Percentiles rank a stretch among this genome's conserved stretches.
These are phyloP conservation scores for Pseudogymnoascus sp. DNA, from an alignment of 2,329 filamentous ascomycete genomes.

Conservation along the genomic window DNA sequence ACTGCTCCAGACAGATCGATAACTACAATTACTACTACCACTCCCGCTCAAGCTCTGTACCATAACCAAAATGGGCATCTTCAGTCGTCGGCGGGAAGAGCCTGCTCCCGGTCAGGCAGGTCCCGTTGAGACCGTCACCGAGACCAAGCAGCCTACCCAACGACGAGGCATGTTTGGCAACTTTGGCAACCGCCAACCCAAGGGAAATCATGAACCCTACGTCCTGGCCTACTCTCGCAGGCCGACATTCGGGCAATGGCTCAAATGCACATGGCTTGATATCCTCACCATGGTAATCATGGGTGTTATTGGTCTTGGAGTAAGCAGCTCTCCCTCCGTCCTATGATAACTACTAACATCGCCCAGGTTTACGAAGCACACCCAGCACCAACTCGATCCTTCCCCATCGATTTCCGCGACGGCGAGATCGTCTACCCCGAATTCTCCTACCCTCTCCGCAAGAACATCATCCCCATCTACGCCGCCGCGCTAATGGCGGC, in stretches of 20 bases:
- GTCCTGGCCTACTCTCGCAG: conserved; percentile 22
- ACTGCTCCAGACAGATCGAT: background rate
- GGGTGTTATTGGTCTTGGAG: conserved; percentile 60
- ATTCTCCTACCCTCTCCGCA: conserved; percentile 63
- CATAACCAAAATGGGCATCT: conserved; percentile 20
- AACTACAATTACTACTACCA: background rate
- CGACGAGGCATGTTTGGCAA: background rate
- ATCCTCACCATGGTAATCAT: conserved; percentile 59
- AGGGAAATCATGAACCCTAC: background rate
- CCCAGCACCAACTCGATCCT: conserved; percentile 61
- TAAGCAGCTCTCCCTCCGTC: conserved; percentile 32
- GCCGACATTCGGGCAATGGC: conserved; percentile 62
- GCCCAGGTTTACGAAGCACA: conserved; percentile 53
- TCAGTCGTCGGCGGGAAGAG: conserved; percentile 15
- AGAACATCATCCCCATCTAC: conserved; percentile 67
- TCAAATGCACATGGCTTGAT: conserved; percentile 61
- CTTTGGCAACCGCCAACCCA: background rate
- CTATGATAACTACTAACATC: background rate
- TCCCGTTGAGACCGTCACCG: conserved; percentile 6
- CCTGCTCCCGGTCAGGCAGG: background rate
- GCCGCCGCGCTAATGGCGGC: conserved; percentile 58
- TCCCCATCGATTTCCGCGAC: conserved; percentile 58
- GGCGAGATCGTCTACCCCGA: conserved; percentile 63
- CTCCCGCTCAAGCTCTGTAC: background rate
- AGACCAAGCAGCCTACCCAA: conserved; percentile 3